Percentiles rank a stretch among this genome's conserved stretches.
phyloP scores from a whole-genome alignment of 2,329 filamentous ascomycete species.

The Cryoendolithus antarcticus region DNA sequence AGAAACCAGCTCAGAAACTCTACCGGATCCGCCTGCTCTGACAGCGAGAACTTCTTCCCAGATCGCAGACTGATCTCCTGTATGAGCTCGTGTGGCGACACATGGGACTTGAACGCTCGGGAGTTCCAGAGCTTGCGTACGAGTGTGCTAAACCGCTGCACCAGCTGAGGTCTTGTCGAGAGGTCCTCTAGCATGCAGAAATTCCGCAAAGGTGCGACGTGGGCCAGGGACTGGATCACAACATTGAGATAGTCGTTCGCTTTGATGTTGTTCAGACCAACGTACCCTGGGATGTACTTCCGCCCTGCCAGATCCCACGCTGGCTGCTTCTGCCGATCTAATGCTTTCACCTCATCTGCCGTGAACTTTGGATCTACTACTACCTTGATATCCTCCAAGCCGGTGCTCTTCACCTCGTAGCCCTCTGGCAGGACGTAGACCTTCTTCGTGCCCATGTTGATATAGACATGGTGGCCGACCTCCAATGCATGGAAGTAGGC shows the following conservation, averaged over 20 bases:
- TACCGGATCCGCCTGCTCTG: conserved; percentile 83
- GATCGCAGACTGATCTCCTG: conserved; percentile 87
- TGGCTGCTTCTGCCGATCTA: conserved; percentile 54
- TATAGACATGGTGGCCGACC: conserved; percentile 90
- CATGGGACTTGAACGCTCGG: conserved; percentile 88
- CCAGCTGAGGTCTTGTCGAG: conserved; percentile 61
- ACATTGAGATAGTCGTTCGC: conserved; percentile 98
- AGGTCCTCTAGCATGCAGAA: conserved; percentile 84
- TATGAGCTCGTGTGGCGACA: conserved; percentile 91
- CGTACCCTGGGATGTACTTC: conserved; percentile 84
- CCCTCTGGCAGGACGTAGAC: conserved; percentile 90
- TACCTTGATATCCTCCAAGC: conserved; percentile 95
- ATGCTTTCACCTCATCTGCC: conserved; percentile 62
- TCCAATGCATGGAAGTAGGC: conserved; percentile 97
- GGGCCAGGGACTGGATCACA: conserved; percentile 78
- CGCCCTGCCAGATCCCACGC: conserved; percentile 71
- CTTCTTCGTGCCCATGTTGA: conserved; percentile 90
- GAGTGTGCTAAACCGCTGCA: conserved; percentile 75
- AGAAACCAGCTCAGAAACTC: conserved; percentile 97
- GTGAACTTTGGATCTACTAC: conserved; percentile 85
- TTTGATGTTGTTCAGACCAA: conserved; percentile 99
- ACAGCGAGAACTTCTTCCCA: conserved; percentile 84
- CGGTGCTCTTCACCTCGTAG: conserved; percentile 91
- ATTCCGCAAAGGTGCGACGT: conserved; percentile 80
- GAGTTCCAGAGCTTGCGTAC: conserved; percentile 98